These are phyloP conservation scores for Danielia reshetovae DNA, from an alignment of 805 yeast species.

Conservation along the genomic window DNA sequence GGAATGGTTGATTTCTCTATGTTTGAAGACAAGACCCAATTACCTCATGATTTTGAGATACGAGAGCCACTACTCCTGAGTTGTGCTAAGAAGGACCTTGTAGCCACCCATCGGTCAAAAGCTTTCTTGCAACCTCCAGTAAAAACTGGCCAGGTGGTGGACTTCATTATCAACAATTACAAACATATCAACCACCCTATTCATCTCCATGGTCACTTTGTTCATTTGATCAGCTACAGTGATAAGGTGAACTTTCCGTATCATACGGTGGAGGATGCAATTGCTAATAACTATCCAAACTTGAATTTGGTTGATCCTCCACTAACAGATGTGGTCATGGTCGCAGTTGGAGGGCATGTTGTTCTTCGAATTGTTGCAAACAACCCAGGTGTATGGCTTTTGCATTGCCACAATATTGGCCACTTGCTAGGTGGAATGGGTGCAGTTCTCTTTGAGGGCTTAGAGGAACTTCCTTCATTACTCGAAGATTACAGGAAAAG, in stretches of 20 bases:
- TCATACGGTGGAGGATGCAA: slow-evolving; percentile 22
- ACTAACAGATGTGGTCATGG: slow-evolving; percentile 23
- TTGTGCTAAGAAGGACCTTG: not conserved
- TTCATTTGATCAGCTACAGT: slow-evolving; percentile 25
- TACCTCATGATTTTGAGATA: slow-evolving; percentile 20
- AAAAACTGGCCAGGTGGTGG: slow-evolving; percentile 27
- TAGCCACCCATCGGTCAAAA: slow-evolving; percentile 3
- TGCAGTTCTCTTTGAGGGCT: slow-evolving; percentile 17
- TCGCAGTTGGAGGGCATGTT: slow-evolving; percentile 30
- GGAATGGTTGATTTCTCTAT: slow-evolving; percentile 25
- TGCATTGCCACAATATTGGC: slow-evolving; percentile 34
- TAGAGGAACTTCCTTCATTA: slow-evolving; percentile 11
- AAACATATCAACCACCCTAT: slow-evolving; percentile 29
- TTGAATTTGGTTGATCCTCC: slow-evolving; percentile 21
- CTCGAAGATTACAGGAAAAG: not conserved
- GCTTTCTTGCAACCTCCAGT: slow-evolving; percentile 14
- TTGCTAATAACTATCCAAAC: slow-evolving; percentile 12
- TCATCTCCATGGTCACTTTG: slow-evolving; percentile 33
- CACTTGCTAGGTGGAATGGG: slow-evolving; percentile 32
- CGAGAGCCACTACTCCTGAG: slow-evolving; percentile 18
- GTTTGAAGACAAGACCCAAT: slow-evolving; percentile 17
- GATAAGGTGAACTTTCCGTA: slow-evolving; percentile 21
- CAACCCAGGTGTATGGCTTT: slow-evolving; percentile 29
- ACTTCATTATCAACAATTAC: slow-evolving; percentile 27
- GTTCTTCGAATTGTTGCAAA: slow-evolving; percentile 29